Conservation (phyloP, 768 basidiomycete species). For the Polyporus arcularius region DNA sequence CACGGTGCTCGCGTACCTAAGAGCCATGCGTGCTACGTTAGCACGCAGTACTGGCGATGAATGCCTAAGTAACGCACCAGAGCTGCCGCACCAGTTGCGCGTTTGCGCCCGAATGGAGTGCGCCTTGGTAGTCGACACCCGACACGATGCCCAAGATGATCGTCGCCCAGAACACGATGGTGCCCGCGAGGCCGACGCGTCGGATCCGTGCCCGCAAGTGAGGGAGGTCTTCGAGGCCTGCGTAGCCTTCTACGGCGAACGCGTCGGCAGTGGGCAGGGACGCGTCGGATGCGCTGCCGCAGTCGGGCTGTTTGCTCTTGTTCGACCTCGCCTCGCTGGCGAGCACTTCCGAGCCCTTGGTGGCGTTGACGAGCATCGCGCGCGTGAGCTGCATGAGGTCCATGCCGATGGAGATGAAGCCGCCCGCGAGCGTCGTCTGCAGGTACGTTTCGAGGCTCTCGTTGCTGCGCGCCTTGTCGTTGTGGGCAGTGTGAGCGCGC, state of each 20-base stretch:
- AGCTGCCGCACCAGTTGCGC: too few species aligned
- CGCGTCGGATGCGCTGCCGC: not conserved
- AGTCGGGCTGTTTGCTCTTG: not conserved
- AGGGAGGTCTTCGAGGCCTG: too few species aligned
- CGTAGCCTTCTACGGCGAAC: not conserved
- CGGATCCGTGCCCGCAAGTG: too few species aligned
- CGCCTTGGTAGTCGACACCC: too few species aligned
- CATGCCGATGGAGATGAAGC: constrained; percentile 16
- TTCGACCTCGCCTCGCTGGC: not conserved
- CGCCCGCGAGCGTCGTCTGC: constrained; percentile 19
- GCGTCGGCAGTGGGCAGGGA: not conserved
- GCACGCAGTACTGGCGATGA: too few species aligned
- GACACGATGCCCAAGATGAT: too few species aligned
- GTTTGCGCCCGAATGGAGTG: too few species aligned
- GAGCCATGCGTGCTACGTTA: too few species aligned
- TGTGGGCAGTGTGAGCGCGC: constrained; percentile 23
- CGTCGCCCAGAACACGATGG: too few species aligned
- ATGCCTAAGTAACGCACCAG: too few species aligned
- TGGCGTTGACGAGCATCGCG: constrained; percentile 10
- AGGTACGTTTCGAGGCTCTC: constrained; percentile 20
- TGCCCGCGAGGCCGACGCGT: too few species aligned
- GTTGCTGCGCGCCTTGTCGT: constrained; percentile 13
- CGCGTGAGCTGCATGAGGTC: constrained; percentile 15
- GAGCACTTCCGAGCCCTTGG: not conserved
- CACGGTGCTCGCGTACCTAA: too few species aligned